Conservation (phyloP, 164 flowering plant genomes). For the Pachysandra terminalis region DNA sequence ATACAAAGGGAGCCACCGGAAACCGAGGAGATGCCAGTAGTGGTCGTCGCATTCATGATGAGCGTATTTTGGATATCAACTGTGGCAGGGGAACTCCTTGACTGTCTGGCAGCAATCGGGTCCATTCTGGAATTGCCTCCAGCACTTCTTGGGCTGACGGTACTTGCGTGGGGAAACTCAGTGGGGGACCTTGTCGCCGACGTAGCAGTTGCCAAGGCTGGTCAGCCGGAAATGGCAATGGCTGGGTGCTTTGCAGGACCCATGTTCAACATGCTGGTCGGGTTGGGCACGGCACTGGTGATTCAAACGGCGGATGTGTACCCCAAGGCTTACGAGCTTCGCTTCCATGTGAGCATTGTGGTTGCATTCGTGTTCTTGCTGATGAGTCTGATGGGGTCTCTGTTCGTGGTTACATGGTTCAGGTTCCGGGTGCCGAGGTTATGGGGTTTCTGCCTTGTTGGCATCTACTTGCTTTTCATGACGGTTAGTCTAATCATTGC, state of each 20-base stretch:
- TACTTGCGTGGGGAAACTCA: slow-evolving; percentile 99
- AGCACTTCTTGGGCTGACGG: slow-evolving; percentile 88
- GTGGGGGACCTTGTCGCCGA: slow-evolving; percentile 99
- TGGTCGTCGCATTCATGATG: slow-evolving; percentile 79
- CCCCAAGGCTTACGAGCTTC: slow-evolving; percentile 76
- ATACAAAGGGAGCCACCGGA: slow-evolving; percentile 78
- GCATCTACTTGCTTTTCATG: slow-evolving; percentile 65
- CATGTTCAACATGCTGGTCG: slow-evolving; percentile 99
- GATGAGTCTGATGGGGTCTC: slow-evolving; percentile 91
- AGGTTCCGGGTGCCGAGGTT: slow-evolving; percentile 90
- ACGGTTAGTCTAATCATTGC: slow-evolving; percentile 66
- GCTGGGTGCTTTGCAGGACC: slow-evolving; percentile 99
- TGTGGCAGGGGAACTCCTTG: slow-evolving; percentile 84
- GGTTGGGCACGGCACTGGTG: slow-evolving; percentile 85
- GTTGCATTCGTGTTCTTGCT: slow-evolving; percentile 87
- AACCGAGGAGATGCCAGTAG: slow-evolving; percentile 52
- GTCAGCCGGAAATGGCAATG: slow-evolving; percentile 98
- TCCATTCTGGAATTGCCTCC: slow-evolving; percentile 68
- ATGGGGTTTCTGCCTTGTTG: slow-evolving; percentile 97
- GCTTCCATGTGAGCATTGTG: slow-evolving; percentile 76
- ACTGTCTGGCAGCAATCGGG: slow-evolving; percentile 80
- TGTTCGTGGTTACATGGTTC: slow-evolving; percentile 74
- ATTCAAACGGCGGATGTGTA: slow-evolving; percentile 66
- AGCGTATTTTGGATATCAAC: slow-evolving; percentile 99
- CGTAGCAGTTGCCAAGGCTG: slow-evolving; percentile 95